Base-by-base conservation (phyloP, 2,329 filamentous ascomycete species). In the Chalara sp. region DNA sequence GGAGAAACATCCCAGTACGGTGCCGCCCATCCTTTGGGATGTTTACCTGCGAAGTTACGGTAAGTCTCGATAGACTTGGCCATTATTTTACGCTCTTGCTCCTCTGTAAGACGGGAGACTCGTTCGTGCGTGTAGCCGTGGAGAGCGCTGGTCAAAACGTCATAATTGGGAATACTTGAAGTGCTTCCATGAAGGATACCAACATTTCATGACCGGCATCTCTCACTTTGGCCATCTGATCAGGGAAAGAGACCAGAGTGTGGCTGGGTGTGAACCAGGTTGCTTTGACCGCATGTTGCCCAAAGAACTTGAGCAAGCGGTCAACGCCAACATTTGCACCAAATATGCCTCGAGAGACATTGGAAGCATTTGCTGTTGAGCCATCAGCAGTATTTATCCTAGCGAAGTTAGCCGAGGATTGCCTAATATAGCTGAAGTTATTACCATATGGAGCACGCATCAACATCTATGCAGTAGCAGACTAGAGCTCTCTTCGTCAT, bases 191-290 rank as follows among this genome's bases (percentile, higher is more conserved):
- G 21, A 21, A 21, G 21, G 21, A 21, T 21, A 21, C 21, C 21
- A 21, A 63, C 55, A 73, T 65, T 48, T 72, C 70, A 51, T 73
- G 70, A 1, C 70, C 70, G 5, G 62, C 62, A 50, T 72, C 69
- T 5, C 67, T 56, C 33, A 73, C 65, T 61, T 70, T 72, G 32
- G 50, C 46, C 10, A 58, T 44, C 41, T 61, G 55, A 5, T 47
- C 32, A 8, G 54, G 56, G 43, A 56, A 58, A 6, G 49, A 48
- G 39, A 55, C 50, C 41, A 58, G 32, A 6, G 56, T 63, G 54
- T 73, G 70, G 3, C 64, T 69, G 10, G 70, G 70, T 50, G 65
- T 58, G 57, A 71, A 72, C 65, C 68, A 72, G 1, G 68, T 71
- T 6, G 67, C 58, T 51, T 67, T 68, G 58, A 73, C 73, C 45